Base-by-base conservation (phyloP, 352 stramenopile genomes). In the Globisporangium viniferum region DNA sequence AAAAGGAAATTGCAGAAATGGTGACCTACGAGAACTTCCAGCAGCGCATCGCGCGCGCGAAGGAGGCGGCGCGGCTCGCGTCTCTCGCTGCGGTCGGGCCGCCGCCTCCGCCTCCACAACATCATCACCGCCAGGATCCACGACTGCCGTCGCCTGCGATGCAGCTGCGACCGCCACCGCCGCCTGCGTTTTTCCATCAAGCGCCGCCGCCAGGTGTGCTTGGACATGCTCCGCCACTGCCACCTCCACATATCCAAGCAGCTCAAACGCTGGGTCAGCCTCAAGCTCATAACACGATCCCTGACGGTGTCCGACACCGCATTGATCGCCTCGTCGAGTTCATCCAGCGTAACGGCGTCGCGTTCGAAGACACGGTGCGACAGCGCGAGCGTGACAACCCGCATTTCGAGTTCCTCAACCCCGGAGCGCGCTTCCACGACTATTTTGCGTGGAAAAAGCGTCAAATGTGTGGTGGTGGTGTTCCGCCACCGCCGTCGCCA, bases 261-360 rank as follows among this genome's bases (percentile, higher is more conserved):
- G 22, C 29, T 22, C 29, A 22, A 33, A 22, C 27, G 44, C 68
- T n/a, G 29, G 62, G 4, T 48, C 54, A 10, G 29, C 4, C 66
- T n/a, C 44, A 44, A 5, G 12, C 39, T 46, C 39, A 46, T 5
- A 46, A 2, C 39, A 10, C 55, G 62, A 41, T 86, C 8, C 77
- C 82, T n/a, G 63, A 74, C 3, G 75, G 80, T 33, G 73, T 84
- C 1, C 73, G 62, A 12, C 76, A 88, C 29, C 79, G 82, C 46
- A 87, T 91, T 33, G 79, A 89, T 49, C 68, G 77, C 14, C 74
- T 91, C 24, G 68, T 88, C 41, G 82, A 88, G 54, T 91, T 89
- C 54, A 77, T 89, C 35, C 66, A 68, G 22, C 80, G 82, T 57
- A 91, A 91, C 44, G 82, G 80, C 1, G 55, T 77, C 14, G 77